Evolutionary conservation across 164 flowering plant species (phyloP).

Genomic region (Nymphaea thermarum): DNA sequence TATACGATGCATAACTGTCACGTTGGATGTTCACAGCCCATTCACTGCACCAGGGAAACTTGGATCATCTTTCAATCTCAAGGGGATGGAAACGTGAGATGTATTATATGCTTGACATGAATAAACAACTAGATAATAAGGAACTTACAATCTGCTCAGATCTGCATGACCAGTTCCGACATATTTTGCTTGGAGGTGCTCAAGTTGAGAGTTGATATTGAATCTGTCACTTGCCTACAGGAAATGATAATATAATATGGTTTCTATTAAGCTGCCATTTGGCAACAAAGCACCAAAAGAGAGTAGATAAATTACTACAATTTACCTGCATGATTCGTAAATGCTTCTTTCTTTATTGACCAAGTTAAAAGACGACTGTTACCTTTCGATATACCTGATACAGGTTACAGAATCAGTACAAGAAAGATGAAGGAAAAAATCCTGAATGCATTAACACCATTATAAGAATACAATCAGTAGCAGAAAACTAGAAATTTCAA

Average conservation of each 20-base stretch:
- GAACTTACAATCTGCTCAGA: conserved; percentile 72
- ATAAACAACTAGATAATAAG: no score
- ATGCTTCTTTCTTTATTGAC: not conserved
- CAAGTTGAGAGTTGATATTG: conserved; percentile 96
- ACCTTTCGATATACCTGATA: no score
- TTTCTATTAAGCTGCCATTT: not conserved
- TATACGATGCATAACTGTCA: conserved; percentile 88
- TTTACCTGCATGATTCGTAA: not conserved
- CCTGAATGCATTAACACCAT: no score
- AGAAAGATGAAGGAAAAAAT: no score
- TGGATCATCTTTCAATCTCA: not conserved
- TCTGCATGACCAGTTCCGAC: conserved; percentile 99
- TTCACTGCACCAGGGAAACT: conserved; percentile 41
- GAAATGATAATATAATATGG: not conserved
- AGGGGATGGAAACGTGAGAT: not conserved
- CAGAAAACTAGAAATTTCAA: no score
- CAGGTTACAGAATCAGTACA: no score
- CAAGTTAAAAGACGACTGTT: no score
- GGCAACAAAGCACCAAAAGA: not conserved
- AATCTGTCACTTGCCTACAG: conserved; percentile 92
- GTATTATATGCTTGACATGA: not conserved
- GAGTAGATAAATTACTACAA: not conserved
- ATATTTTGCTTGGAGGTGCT: conserved; percentile 95
- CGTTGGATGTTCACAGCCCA: conserved; percentile 99
- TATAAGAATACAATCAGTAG: no score